Evolutionary conservation across 345 rosid genomes (phyloP).

Genomic region (Eucalyptus virginea): DNA sequence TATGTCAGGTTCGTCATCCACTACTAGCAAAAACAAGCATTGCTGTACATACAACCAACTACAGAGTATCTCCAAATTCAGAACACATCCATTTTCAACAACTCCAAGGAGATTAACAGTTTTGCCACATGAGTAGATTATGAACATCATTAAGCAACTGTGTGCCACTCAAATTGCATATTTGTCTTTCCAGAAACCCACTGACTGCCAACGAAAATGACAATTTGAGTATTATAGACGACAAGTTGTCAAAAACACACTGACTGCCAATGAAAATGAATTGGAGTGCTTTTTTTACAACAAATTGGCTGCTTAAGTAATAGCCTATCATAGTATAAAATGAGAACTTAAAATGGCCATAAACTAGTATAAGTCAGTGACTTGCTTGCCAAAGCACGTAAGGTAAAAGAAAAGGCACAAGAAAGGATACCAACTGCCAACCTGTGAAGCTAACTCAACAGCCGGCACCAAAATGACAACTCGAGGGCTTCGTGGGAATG

Average conservation of each 20-base stretch:
- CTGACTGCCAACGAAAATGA: not conserved
- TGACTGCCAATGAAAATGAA: not conserved
- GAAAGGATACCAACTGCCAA: slow-evolving; percentile 1
- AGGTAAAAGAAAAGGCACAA: not conserved
- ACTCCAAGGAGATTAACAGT: not conserved
- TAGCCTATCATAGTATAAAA: not conserved
- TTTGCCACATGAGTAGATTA: not conserved
- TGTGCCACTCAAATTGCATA: not conserved
- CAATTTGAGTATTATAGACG: not conserved
- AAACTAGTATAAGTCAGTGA: not conserved
- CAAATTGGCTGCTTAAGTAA: not conserved
- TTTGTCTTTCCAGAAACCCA: not conserved
- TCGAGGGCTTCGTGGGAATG: slow-evolving; percentile 52
- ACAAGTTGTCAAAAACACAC: not conserved
- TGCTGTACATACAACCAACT: not conserved
- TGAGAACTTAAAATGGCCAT: not conserved
- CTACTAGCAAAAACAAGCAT: not conserved
- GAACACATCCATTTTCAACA: not conserved
- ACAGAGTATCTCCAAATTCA: not conserved
- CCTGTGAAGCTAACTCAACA: slow-evolving; percentile 93
- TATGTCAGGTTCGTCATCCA: not conserved
- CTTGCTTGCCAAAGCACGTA: not conserved
- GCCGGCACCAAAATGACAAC: slow-evolving; percentile 68
- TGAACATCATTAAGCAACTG: not conserved
- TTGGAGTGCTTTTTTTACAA: not conserved